Percentiles rank a stretch among this genome's conserved stretches.
These are phyloP conservation scores for Candida glucosophila DNA, from an alignment of 1,139 yeast species.

Conservation along the genomic window DNA sequence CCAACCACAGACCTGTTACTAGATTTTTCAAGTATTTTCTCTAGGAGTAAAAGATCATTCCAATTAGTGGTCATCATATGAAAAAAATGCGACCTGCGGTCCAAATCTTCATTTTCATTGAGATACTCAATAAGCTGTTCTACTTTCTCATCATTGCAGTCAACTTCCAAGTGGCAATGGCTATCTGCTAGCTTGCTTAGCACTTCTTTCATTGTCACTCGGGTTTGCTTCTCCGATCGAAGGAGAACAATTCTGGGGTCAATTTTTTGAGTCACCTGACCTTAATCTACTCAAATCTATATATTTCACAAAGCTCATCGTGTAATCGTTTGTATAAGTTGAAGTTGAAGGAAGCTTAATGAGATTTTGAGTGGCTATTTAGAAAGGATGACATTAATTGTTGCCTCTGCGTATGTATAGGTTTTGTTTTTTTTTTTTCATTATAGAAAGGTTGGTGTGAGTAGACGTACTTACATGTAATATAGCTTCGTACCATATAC, in stretches of 20 bases:
- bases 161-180: constrained; percentile 14
- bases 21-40: constrained; percentile 17
- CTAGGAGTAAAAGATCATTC: constrained; percentile 34
- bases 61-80: constrained; percentile 54
- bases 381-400: constrained; percentile 43
- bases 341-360: background rate
- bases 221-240: too few relatives aligned
- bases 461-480: constrained; percentile 10
- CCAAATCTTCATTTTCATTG: constrained; percentile 2
- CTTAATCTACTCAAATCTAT: too few relatives aligned
- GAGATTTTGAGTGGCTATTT: too few relatives aligned
- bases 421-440: too few relatives aligned
- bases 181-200: constrained; percentile 8
- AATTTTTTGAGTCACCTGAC: too few relatives aligned
- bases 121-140: constrained; percentile 6
- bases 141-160: constrained; percentile 7
- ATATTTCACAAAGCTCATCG: too few relatives aligned
- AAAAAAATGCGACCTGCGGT: constrained; percentile 6
- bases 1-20: constrained; percentile 33
- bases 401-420: constrained; percentile 53
- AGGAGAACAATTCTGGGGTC: too few relatives aligned
- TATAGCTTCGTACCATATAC: constrained; percentile 62
- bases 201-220: constrained; percentile 2
- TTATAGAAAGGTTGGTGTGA: background rate
- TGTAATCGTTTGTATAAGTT: too few relatives aligned